Percentiles rank a stretch among this genome's conserved stretches.
These are phyloP conservation scores for Gossypium raimondii DNA, from an alignment of 345 rosid genomes.

Conservation along the genomic window DNA sequence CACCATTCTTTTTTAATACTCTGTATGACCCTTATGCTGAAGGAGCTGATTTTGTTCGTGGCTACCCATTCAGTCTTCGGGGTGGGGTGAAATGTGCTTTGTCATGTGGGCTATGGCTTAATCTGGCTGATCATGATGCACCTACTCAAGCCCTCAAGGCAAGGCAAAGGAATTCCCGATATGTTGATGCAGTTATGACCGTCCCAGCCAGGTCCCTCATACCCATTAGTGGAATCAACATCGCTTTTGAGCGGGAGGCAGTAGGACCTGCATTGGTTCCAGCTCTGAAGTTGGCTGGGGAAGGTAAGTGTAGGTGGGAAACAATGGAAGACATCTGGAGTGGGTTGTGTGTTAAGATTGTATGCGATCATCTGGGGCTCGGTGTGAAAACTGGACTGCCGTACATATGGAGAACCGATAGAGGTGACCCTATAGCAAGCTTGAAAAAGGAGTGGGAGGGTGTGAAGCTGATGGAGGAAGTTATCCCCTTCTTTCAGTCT, in stretches of 20 bases:
- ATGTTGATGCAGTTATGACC: constrained; percentile 86
- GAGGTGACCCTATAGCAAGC: constrained; percentile 74
- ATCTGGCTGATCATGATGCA: constrained; percentile 85
- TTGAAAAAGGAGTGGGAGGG: constrained; percentile 97
- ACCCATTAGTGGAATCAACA: constrained; percentile 88
- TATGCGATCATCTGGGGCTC: constrained; percentile 73
- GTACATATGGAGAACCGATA: constrained; percentile 84
- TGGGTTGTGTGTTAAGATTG: constrained; percentile 84
- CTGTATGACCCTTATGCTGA: constrained; percentile 76
- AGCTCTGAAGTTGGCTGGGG: constrained; percentile 65
- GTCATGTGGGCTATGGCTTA: constrained; percentile 96
- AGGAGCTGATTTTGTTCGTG: constrained; percentile 96
- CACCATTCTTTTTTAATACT: constrained; percentile 95
- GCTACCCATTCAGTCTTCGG: constrained; percentile 90
- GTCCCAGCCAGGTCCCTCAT: constrained; percentile 59
- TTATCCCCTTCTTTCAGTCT: constrained; percentile 76
- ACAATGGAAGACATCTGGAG: constrained; percentile 93
- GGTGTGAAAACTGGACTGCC: constrained; percentile 91
- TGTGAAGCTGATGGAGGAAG: constrained; percentile 87
- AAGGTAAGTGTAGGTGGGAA: constrained; percentile 94
- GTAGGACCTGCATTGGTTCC: constrained; percentile 82
- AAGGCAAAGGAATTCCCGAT: constrained; percentile 53
- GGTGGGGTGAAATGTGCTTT: constrained; percentile 75
- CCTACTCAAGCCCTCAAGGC: constrained; percentile 96
- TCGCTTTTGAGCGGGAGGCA: constrained; percentile 70